A percentile compares a stretch with the other conserved stretches of the same genome.
phyloP scores from a whole-genome alignment of 2,329 filamentous ascomycete species.

The Beauveria bassiana region DNA sequence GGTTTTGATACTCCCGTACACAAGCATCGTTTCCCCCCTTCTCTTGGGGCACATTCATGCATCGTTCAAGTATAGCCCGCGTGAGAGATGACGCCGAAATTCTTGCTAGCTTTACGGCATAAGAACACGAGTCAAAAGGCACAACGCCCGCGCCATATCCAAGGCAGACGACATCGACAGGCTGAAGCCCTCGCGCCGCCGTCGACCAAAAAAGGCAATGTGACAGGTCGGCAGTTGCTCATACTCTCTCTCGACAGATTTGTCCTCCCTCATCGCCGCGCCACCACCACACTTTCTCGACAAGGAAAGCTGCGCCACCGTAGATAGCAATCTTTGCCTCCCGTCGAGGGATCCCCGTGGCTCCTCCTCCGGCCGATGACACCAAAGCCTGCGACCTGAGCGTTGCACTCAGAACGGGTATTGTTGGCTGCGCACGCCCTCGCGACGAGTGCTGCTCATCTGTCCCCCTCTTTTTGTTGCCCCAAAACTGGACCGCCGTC shows the following conservation, averaged over 20 bases:
- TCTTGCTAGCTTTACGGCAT: too few relatives aligned
- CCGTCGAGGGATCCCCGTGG: background rate
- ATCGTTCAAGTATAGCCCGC: too few relatives aligned
- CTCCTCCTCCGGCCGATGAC: background rate
- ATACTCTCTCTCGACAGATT: background rate
- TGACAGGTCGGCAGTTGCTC: constrained; percentile 2
- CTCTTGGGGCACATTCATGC: background rate
- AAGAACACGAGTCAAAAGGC: background rate
- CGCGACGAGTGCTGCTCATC: background rate
- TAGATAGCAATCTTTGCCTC: too few relatives aligned
- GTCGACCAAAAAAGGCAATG: background rate
- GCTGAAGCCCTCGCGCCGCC: background rate
- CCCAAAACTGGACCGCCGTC: background rate
- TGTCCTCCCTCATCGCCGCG: background rate
- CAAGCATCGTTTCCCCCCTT: background rate
- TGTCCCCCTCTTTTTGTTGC: background rate
- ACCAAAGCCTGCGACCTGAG: background rate
- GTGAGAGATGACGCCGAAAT: too few relatives aligned
- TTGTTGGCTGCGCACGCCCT: background rate
- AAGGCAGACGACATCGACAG: background rate
- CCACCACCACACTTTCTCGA: too few relatives aligned
- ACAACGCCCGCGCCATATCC: background rate
- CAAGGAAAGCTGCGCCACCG: background rate
- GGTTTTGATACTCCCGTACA: background rate
- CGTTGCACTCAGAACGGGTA: background rate